A percentile compares a stretch with the other conserved stretches of the same genome.
phyloP scores from a whole-genome alignment of 805 yeast genomes.

The Kregervanrija delftensis region DNA sequence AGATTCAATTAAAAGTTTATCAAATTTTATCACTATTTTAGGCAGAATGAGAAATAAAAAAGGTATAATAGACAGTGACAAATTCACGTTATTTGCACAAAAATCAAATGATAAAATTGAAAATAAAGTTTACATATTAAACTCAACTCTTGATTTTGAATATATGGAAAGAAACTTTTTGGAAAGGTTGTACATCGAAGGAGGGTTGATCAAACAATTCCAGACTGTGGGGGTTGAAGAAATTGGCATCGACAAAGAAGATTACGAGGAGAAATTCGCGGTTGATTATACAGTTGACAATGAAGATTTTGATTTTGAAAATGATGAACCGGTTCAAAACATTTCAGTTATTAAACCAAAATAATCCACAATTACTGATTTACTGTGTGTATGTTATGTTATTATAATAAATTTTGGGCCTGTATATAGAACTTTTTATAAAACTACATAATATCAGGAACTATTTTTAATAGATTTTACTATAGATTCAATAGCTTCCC shows the following conservation, averaged over 20 bases:
- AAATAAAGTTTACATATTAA: slow-evolving; percentile 13
- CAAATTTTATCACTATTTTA: slow-evolving; percentile 17
- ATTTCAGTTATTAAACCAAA: too few relatives aligned
- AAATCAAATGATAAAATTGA: neutral
- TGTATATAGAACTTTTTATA: too few relatives aligned
- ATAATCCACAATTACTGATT: too few relatives aligned
- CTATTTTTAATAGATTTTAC: too few relatives aligned
- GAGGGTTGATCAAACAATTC: slow-evolving; percentile 21
- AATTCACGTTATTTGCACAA: slow-evolving; percentile 14
- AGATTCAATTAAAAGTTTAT: slow-evolving; percentile 22
- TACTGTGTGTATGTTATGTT: too few relatives aligned
- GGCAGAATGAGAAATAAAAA: slow-evolving; percentile 21
- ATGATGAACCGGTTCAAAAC: too few relatives aligned
- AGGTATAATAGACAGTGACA: slow-evolving; percentile 15
- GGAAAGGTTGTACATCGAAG: slow-evolving; percentile 22
- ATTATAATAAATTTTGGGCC: too few relatives aligned
- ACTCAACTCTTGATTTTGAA: slow-evolving; percentile 20
- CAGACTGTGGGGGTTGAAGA: slow-evolving; percentile 18
- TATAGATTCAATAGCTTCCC: too few relatives aligned
- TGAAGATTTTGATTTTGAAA: too few relatives aligned
- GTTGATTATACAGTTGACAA: slow-evolving; percentile 8
- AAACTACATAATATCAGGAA: too few relatives aligned
- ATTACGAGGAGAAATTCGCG: slow-evolving; percentile 5
- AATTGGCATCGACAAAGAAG: slow-evolving; percentile 9
- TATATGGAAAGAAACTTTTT: slow-evolving; percentile 25